These are phyloP conservation scores for Acorus gramineus DNA, from an alignment of 106 monocot genomes.

Conservation along the genomic window DNA sequence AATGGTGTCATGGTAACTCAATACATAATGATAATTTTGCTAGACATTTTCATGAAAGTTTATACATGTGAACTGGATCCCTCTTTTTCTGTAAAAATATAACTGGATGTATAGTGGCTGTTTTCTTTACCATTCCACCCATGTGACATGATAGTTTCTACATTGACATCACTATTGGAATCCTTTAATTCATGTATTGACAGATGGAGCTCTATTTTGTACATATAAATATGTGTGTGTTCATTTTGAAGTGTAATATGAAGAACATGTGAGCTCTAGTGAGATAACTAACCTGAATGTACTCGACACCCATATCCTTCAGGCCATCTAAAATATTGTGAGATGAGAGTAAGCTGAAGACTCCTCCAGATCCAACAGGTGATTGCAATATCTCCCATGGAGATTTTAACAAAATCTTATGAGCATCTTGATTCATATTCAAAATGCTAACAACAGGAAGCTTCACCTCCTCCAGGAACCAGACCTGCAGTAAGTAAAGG, in stretches of 20 bases:
- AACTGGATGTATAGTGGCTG: too few relatives aligned
- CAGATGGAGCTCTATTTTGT: not conserved
- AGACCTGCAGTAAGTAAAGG: not conserved
- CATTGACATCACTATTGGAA: too few relatives aligned
- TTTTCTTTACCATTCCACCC: too few relatives aligned
- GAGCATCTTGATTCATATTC: not conserved
- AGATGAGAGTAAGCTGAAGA: not conserved
- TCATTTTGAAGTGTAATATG: not conserved
- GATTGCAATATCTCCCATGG: constrained; percentile 3
- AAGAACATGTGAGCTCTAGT: not conserved
- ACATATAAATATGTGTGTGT: not conserved
- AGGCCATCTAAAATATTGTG: not conserved
- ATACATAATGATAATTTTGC: too few relatives aligned
- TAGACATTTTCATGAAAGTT: too few relatives aligned
- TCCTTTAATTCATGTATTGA: too few relatives aligned
- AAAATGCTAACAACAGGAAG: constrained; percentile 1
- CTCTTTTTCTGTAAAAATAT: too few relatives aligned
- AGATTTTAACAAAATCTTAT: not conserved
- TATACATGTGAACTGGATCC: too few relatives aligned
- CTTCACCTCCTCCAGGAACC: not conserved
- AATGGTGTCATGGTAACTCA: too few relatives aligned
- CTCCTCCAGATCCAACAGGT: constrained; percentile 3
- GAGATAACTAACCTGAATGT: not conserved
- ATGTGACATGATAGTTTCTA: too few relatives aligned
- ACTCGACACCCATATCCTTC: not conserved